Evolutionary conservation across 352 stramenopile genomes (phyloP), one percentile per base, ranked within the genome.

Genomic region (Pythium folliculosum): DNA sequence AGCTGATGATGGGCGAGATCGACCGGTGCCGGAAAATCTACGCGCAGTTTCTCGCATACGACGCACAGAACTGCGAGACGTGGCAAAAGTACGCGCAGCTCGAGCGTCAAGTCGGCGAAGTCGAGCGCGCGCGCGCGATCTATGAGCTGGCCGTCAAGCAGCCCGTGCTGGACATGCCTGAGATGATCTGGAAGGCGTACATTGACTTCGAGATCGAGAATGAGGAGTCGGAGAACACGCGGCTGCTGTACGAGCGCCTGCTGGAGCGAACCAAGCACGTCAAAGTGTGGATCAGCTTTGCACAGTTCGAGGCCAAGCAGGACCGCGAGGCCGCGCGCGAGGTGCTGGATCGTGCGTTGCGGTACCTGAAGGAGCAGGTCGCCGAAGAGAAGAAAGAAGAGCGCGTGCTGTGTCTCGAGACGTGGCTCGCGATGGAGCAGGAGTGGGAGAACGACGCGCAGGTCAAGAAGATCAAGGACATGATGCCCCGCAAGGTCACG

Each of bases 171-270:
- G 97, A 99, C 72, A 99, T 99, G 94, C 98, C 97, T 17, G 97
- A 99, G 77, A 91, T 98, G 65, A 88, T 99, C 53, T 99, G 98
- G 98, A 99, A 99, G 72, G 86, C 90, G 50, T 99, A 98, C 75
- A 99, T 99, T 67, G 97, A 99, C 77, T 99, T 99, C 78, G 97
- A 99, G 84, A 98, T 99, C 27, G 76, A 92, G 58, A 85, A 90
- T 22, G 76, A 81, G 9, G 84, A 96, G 51, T 63, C 71, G 2
- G 89, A 96, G 25, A 91, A 96, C 59, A 98, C 92, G 48, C 87
- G 96, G 32, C 70, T 81, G 52, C 72, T 99, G 21, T 99, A 98
- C 73, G 89, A 99, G 76, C 85, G 97, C 6, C 76, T 99, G 37
- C 75, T 99, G 8, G 95, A 99, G 75, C 88, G 95, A 30, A 99